These are phyloP conservation scores for Penicillium sp. DNA, from an alignment of 2,329 filamentous ascomycete species.

Conservation along the genomic window DNA sequence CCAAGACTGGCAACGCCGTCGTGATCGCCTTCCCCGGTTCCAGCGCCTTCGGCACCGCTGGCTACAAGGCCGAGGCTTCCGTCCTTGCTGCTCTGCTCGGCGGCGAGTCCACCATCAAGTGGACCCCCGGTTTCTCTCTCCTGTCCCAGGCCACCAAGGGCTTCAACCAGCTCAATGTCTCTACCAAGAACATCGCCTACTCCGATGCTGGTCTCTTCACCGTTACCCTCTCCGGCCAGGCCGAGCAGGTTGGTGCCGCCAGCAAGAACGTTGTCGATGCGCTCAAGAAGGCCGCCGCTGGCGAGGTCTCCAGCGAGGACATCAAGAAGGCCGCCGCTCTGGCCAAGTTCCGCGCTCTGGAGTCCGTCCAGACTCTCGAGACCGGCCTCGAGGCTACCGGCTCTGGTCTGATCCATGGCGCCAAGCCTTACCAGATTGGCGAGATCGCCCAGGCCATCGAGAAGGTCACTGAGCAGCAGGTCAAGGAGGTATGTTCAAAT, in stretches of 20 bases:
- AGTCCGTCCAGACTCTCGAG: slow-evolving; percentile 77
- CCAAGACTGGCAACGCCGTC: slow-evolving; percentile 77
- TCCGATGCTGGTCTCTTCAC: slow-evolving; percentile 92
- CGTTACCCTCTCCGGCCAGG: slow-evolving; percentile 78
- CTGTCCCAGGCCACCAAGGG: slow-evolving; percentile 78
- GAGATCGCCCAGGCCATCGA: slow-evolving; percentile 80
- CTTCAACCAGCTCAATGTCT: slow-evolving; percentile 69
- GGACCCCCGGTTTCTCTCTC: slow-evolving; percentile 90
- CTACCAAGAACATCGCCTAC: slow-evolving; percentile 81
- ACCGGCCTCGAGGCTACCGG: slow-evolving; percentile 83
- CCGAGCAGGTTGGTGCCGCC: slow-evolving; percentile 73
- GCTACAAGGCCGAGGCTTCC: slow-evolving; percentile 86
- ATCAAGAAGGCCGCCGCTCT: slow-evolving; percentile 89
- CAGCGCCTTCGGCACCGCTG: slow-evolving; percentile 70
- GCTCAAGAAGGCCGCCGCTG: slow-evolving; percentile 79
- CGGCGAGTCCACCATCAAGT: slow-evolving; percentile 91
- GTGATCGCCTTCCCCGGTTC: slow-evolving; percentile 94
- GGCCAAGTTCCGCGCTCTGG: slow-evolving; percentile 90
- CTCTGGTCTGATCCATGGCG: slow-evolving; percentile 78
- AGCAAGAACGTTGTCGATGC: slow-evolving; percentile 79
- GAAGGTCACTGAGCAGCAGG: slow-evolving; percentile 78
- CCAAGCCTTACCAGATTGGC: slow-evolving; percentile 82
- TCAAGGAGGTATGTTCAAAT: slow-evolving; percentile 75
- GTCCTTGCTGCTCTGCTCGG: slow-evolving; percentile 90
- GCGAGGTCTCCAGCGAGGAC: slow-evolving; percentile 79